Evolutionary conservation across 768 basidiomycete genomes (phyloP), one percentile per base, ranked within the genome.

Genomic region (Ramaria sp.): DNA sequence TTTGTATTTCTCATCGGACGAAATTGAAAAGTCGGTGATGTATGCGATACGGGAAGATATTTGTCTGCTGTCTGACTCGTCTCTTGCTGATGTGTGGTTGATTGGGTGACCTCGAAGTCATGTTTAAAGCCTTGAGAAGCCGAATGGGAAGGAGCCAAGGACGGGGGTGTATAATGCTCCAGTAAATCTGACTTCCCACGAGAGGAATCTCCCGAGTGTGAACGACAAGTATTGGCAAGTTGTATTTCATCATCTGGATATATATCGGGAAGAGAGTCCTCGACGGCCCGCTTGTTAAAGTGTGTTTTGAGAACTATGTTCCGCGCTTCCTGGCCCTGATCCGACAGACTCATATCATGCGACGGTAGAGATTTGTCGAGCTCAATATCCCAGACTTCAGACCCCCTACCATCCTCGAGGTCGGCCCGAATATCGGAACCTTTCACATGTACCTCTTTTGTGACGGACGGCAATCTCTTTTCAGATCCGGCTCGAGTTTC

Each of bases 311-410:
- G 24, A 51, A n/a, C 2, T 31, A 17, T 13, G 34, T 37, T 37
- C 34, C 9, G 34, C 9, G 34, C 13, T 37, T 37, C 34, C 49
- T 22, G 53, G 13, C 7, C 53, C 60, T 51, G 63, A 59, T 9
- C 27, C 58, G 20, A 62, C 62, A 4, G 61, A 59, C 61, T 58
- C 48, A 60, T 49, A 46, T 62, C 54, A 5, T 54, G 51, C 59
- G 68, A 61, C 52, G 66, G 64, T 57, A 67, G 57, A 30, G 64
- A 60, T 56, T 66, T 63, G 53, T 74, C 71, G 13, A 65, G 48
- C 62, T 83, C 83, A 30, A 84, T 80, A 59, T 77, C 78, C 82
- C 83, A 84, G 7, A 77, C 62, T 19, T 73, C 70, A 10, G 82
- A 83, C 54, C 63, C 68, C 63, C 62, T 34, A 47, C 57, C 57